Evolutionary conservation across 768 basidiomycete genomes (phyloP), one percentile per base, ranked within the genome.

Genomic region (Termitomyces bulborhizus): DNA sequence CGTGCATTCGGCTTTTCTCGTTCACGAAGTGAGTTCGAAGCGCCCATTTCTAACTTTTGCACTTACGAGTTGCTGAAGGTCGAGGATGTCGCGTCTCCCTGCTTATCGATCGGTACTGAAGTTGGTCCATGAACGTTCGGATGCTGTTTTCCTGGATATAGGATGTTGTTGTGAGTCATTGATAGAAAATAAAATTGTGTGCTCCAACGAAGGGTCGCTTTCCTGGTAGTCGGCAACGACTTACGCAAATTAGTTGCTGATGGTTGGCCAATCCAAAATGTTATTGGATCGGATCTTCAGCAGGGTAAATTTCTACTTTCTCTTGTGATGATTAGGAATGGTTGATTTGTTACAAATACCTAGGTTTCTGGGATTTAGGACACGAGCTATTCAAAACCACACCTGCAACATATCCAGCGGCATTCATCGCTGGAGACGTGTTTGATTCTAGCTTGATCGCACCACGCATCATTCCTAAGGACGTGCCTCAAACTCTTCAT

Each of bases 361-460:
- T 12, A 82, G 82, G 72, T 34, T 77, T 79, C 57, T 83, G 81
- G 81, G 71, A 78, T 6, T 66, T 79, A 1, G 82, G 83, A 1
- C 80, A 84, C 55, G 66, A 74, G 40, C 67, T 85, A 15, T 85
- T 81, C 65, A 70, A 62, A 42, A 71, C 75, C 13, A 76, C 68
- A 0, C 71, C 73, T 0, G 65, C 73, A 46, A 68, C 74, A 0
- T 82, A 79, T 64, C 77, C 80, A 1, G 76, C 72, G 1, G 64
- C 68, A 0, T 84, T 85, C 62, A 44, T 84, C 24, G 64, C 71
- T 4, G 82, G 81, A 2, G 76, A 84, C 55, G 72, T 63, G 0
- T 72, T 83, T 37, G 69, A 82, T 57, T 64, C 72, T 9, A 55
- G 55, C 5, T 70, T 76, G 57, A 67, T 81, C n/a, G 60, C 59